Base-by-base conservation (phyloP, 2,329 filamentous ascomycete species). In the Reticulascus tulasneorum region DNA sequence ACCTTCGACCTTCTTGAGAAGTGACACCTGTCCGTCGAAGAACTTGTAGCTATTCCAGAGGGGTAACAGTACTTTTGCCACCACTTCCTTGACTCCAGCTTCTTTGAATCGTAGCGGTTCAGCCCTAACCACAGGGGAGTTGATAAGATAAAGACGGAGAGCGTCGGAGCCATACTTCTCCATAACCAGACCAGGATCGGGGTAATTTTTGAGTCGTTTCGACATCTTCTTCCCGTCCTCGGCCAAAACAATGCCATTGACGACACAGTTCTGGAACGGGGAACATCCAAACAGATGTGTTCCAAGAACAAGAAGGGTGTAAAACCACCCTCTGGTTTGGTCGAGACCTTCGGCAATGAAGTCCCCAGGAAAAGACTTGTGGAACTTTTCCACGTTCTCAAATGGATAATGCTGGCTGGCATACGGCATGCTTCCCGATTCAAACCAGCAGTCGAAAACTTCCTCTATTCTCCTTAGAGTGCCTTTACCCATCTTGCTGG, bases 221-320 rank as follows among this genome's bases (percentile, higher is more conserved):
- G 89, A 95, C 91, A 97, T 97, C 72, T 97, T 97, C 72, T 95
- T 96, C 37, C 91, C 91, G 54, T 95, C 88, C 58, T 94, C 89
- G 1, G 90, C 90, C 25, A 96, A 74, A 5, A 96, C 89, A 45
- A 95, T 93, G 32, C 90, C 90, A 55, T 94, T 96, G 44, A 95
- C 89, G n/a, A 96, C 86, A 52, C 88, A 94, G 59, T 95, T 96
- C 65, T 93, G 82, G 73, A 95, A 96, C 0, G 91, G 89, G 3
- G 89, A 79, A 23, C 79, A 76, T 27, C 85, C 85, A 51, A 93
- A 94, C 5, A 96, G 73, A 56, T 94, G 86, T 7, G 86, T 93
- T 22, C 90, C 90, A 30, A 97, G 69, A 9, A 96, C 88, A 15
- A 87, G 79, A 43, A 96, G 66, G 2, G 90, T 96, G 59, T 97